Base-by-base conservation (phyloP, 768 basidiomycete species). In the Saitozyma sp. region DNA sequence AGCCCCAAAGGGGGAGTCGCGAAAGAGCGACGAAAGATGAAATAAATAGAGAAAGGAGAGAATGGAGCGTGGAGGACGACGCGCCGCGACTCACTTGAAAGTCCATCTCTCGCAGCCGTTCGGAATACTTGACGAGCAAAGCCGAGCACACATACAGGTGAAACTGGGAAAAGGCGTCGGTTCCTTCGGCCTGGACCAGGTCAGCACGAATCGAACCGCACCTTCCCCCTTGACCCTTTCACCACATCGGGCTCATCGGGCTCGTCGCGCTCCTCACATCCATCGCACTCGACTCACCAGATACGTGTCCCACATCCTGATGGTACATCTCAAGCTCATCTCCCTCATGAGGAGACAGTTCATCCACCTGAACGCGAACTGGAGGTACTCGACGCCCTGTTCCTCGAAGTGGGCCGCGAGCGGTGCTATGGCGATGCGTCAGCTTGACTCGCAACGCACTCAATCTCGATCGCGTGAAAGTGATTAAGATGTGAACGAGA, bases 321-420 rank as follows among this genome's bases (percentile, higher is more conserved):
- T 91, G 16, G 95, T 98, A 78, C 97, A 95, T 71, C 88, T 86
- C 54, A 99, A 92, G 69, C 89, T 95, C 68, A 99, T 90, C 82
- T 98, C 96, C 61, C 96, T 85, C 95, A 99, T 97, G 62, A 98
- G 84, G 55, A 99, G 81, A 77, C 96, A 97, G 74, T 99, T 98
- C 93, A 99, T 97, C 96, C 96, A 99, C 56, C 96, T 85, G 81
- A 99, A 99, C 45, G 96, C 95, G 72, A 99, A 99, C 77, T 99
- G 96, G 88, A 99, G 96, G 76, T 96, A 99, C 82, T 98, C 94
- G 69, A 99, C 93, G 71, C 90, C 91, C 80, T 99, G 89, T 10
- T 87, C 82, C 65, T 89, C 88, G 56, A 99, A 84, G 80, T 99
- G 96, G 8, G 85, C 82, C 6, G 88, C 84, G n/a, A 99, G 84